Evolutionary conservation across 75 land plant species (phyloP), one percentile per base, ranked within the genome.

Genomic region (Picea glauca): DNA sequence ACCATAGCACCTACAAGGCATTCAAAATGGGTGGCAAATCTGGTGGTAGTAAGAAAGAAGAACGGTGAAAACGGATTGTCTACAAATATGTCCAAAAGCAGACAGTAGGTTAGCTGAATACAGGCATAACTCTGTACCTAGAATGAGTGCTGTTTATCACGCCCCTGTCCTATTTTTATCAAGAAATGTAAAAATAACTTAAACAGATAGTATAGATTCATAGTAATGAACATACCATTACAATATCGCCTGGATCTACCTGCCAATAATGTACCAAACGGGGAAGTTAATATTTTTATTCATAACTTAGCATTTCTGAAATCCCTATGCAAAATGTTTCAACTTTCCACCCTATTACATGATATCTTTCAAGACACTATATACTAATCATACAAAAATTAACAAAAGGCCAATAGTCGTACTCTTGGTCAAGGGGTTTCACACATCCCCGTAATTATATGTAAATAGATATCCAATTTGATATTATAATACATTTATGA

Each of bases 211-310:
- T 9, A 57, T 57, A 30, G 83, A 31, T 35, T 31, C 73, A 30
- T 15, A 30, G 13, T 14, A 40, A 65, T 23, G 35, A 15, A 77
- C 92, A 64, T 90, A 96, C 99, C 99, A 88, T 96, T 62, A 96
- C 99, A 79, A 96, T 92, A 82, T 96, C 99, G 81, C 89, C 94
- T 78, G 99, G 99, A 78, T 96, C 99, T 79, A 96, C 99, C 97
- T 96, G 93, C 80, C 80, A 80, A 64, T 46, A 46, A 46, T 46
- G 33, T 75, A 79, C 6, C 79, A 75, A 78, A 56, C 14, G 77
- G n/a, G 32, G 3, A 79, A 20, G 26, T 75, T 46, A 46, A 30
- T 8, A 63, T 43, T 7, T 74, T 7, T 40, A 26, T 15, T n/a
- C 20, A 15, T 32, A 2, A 13, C 5, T 17, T 33, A 4, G 40